Conservation (phyloP, 495 filamentous ascomycete species). For the Penicillium coprophilum region DNA sequence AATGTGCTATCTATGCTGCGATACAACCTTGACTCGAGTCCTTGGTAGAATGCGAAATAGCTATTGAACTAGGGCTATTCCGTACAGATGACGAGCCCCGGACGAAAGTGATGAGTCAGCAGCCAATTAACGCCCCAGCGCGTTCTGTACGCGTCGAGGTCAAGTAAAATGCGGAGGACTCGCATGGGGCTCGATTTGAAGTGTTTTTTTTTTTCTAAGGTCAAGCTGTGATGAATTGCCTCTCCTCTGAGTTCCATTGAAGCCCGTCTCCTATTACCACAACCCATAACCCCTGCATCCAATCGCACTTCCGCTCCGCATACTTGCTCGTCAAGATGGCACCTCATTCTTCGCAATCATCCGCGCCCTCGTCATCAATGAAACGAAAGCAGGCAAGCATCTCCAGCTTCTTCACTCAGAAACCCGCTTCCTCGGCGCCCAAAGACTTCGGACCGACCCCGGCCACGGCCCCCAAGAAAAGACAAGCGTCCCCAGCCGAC, state of each 20-base stretch:
- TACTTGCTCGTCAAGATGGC: slow-evolving; percentile 26
- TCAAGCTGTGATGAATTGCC: background rate
- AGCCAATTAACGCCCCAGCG: slow-evolving; percentile 23
- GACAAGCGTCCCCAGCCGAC: slow-evolving; percentile 16
- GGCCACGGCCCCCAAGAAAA: slow-evolving; percentile 18
- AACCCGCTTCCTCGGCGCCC: slow-evolving; percentile 36
- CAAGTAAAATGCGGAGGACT: background rate
- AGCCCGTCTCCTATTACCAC: background rate
- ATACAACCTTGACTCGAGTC: background rate
- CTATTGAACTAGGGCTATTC: too few relatives aligned
- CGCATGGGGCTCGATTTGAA: background rate
- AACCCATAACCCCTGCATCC: background rate
- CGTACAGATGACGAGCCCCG: background rate
- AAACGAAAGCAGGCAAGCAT: slow-evolving; percentile 75
- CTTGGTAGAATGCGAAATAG: background rate
- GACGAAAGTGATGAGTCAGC: slow-evolving; percentile 24
- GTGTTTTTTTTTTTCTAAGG: background rate
- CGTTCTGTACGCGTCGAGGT: slow-evolving; percentile 21
- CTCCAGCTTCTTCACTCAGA: slow-evolving; percentile 81
- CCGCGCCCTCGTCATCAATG: slow-evolving; percentile 39
- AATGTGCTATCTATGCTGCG: background rate
- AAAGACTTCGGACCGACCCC: slow-evolving; percentile 13
- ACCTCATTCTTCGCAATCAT: slow-evolving; percentile 42
- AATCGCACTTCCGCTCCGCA: background rate
- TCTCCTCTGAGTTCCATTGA: background rate